phyloP scores from a whole-genome alignment of 495 filamentous ascomycete species.

The Penicillium pancosmium region DNA sequence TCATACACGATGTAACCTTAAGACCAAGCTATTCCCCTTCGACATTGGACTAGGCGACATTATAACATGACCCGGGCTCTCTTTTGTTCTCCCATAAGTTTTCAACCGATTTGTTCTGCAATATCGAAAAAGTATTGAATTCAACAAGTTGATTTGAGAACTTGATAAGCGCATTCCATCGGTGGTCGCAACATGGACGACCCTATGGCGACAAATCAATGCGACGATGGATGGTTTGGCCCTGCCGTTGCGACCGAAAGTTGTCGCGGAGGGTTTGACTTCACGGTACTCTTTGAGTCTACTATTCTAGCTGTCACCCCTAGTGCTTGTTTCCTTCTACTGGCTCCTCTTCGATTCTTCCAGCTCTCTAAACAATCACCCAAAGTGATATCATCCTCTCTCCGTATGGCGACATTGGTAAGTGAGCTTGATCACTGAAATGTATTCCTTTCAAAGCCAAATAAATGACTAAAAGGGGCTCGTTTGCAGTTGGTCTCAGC shows the following conservation, averaged over 20 bases:
- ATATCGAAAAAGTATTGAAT: background rate
- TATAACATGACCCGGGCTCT: too few relatives aligned
- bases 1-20: background rate
- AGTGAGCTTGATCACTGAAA: background rate
- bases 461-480: background rate
- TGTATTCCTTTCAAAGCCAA: background rate
- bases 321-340: slow-evolving; percentile 41
- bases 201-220: background rate
- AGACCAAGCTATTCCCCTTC: background rate
- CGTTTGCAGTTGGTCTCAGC: slow-evolving; percentile 33
- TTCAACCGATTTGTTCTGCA: too few relatives aligned
- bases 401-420: slow-evolving; percentile 17
- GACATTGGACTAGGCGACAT: background rate
- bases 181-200: background rate
- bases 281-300: slow-evolving; percentile 55
- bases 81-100: too few relatives aligned
- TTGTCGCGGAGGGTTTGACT: slow-evolving; percentile 53
- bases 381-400: slow-evolving; percentile 34
- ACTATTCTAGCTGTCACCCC: slow-evolving; percentile 49
- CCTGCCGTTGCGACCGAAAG: slow-evolving; percentile 13
- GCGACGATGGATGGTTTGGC: slow-evolving; percentile 20
- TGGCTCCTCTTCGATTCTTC: slow-evolving; percentile 38
- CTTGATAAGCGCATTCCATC: too few relatives aligned
- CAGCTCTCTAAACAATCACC: slow-evolving; percentile 35
- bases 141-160: background rate